Conservation (phyloP, 768 basidiomycete genomes). For the Rhodotorula diobovata region DNA sequence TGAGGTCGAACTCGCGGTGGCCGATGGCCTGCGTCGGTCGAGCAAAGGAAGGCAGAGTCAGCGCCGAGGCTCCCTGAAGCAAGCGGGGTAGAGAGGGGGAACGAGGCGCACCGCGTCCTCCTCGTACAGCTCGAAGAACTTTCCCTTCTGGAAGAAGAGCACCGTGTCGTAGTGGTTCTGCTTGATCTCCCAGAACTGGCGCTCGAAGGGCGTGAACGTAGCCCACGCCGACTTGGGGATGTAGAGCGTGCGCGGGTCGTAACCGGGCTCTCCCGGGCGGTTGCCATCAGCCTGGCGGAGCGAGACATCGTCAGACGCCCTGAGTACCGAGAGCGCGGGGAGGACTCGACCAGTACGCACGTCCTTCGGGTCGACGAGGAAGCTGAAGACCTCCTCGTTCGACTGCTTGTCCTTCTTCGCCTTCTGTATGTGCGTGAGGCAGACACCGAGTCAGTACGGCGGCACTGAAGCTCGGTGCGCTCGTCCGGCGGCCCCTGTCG, state of each 20-base stretch:
- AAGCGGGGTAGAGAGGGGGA: background rate
- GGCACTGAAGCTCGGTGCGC: too few relatives aligned
- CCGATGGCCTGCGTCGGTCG: conserved; percentile 58
- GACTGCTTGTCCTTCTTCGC: conserved; percentile 73
- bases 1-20: conserved; percentile 90
- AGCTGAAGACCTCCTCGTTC: conserved; percentile 52
- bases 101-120: conserved; percentile 49
- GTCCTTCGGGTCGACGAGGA: conserved; percentile 42
- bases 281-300: conserved; percentile 67
- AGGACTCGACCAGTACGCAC: conserved; percentile 17
- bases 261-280: conserved; percentile 71
- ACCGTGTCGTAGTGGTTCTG: conserved; percentile 95
- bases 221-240: conserved; percentile 73
- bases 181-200: conserved; percentile 74
- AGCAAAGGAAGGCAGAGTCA: background rate
- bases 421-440: conserved; percentile 50
- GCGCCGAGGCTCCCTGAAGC: background rate
- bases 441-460: too few relatives aligned
- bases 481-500: too few relatives aligned
- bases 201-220: conserved; percentile 90
- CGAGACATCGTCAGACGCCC: background rate
- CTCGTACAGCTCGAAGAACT: conserved; percentile 47
- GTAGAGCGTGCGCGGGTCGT: conserved; percentile 82
- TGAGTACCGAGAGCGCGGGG: background rate
- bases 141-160: conserved; percentile 96